Percentiles rank a stretch among this genome's conserved stretches.
Evolutionary conservation across 2,329 filamentous ascomycete genomes (phyloP).

Genomic region (Passalora sequoiae): DNA sequence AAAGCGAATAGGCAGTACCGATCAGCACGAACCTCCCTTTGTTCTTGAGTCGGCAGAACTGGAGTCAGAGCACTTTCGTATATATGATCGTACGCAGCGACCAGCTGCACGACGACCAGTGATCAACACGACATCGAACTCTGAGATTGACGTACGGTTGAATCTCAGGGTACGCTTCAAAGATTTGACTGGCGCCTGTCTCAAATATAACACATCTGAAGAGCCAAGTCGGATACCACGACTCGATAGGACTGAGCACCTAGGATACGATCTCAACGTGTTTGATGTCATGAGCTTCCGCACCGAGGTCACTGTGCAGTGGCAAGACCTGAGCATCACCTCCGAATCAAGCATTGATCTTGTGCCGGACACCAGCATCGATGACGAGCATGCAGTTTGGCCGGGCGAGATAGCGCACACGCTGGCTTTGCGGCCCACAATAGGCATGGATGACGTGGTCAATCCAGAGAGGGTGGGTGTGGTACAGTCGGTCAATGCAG

Average conservation of each 20-base stretch:
- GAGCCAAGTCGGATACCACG: slow-evolving; percentile 40
- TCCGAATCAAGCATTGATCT: slow-evolving; percentile 43
- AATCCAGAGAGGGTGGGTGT: slow-evolving; percentile 50
- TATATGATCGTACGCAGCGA: slow-evolving; percentile 39
- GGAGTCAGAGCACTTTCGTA: slow-evolving; percentile 38
- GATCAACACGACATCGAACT: slow-evolving; percentile 29
- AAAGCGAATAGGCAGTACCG: slow-evolving; percentile 29
- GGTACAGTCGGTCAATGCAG: slow-evolving; percentile 52
- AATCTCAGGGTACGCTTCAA: slow-evolving; percentile 48
- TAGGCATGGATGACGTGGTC: slow-evolving; percentile 14
- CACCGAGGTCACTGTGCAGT: slow-evolving; percentile 51
- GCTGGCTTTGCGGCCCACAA: slow-evolving; percentile 19
- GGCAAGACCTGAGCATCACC: slow-evolving; percentile 54
- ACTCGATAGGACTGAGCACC: slow-evolving; percentile 44
- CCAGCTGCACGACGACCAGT: slow-evolving; percentile 10
- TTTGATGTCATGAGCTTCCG: slow-evolving; percentile 48
- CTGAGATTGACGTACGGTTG: slow-evolving; percentile 31
- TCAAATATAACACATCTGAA: slow-evolving; percentile 46
- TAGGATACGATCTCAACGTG: slow-evolving; percentile 56
- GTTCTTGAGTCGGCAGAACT: slow-evolving; percentile 36
- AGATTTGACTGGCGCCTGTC: slow-evolving; percentile 46
- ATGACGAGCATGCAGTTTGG: slow-evolving; percentile 54
- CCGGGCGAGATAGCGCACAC: slow-evolving; percentile 48
- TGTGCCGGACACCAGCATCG: slow-evolving; percentile 47
- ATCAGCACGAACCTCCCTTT: slow-evolving; percentile 24